Evolutionary conservation across 192 early-diverging fungal genomes (phyloP), one percentile per base, ranked within the genome.

Genomic region (Rhizophagus prolifer): DNA sequence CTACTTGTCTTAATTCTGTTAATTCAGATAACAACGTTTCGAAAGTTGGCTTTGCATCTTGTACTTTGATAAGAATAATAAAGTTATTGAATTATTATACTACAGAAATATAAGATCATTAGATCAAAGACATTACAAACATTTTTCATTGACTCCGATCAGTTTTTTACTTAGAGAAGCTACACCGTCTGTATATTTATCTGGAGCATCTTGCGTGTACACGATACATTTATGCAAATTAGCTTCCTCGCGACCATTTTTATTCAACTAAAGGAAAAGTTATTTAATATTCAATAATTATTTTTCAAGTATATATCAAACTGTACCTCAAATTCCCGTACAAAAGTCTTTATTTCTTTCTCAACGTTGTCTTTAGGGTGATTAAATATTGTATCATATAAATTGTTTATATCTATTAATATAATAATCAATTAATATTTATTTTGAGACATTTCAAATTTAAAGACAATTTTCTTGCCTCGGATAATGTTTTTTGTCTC

Each of bases 291-390:
- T 28, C 10, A 71, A 34, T n/a, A 14, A 14, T 30, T 23, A 38
- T 9, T 7, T 19, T 44, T 5, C 30, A 36, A 72, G 9, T 30
- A 41, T 61, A 5, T 26, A 23, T 7, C 6, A 16, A 28, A 74
- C 0, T 16, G 16, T 72, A 74, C 72, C 36, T 74, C 72, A 63
- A 74, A 74, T 63, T 74, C 72, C 63, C 26, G 30, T 14, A 64
- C 41, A 47, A 62, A 74, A 28, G 7, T 38, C 38, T 74, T 74
- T 13, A 60, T 46, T 7, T 74, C 72, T 44, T 62, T 60, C 7
- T 74, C 60, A 28, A 74, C 58, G 25, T n/a, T 44, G 8, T 62
- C 59, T 63, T 74, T 74, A 6, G 72, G 72, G n/a, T 74, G 72
- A 25, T 38, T 63, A 26, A 74, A 74, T 46, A 74, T 44, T 26